phyloP scores from a whole-genome alignment of 345 rosid species.

The Acer campestre region DNA sequence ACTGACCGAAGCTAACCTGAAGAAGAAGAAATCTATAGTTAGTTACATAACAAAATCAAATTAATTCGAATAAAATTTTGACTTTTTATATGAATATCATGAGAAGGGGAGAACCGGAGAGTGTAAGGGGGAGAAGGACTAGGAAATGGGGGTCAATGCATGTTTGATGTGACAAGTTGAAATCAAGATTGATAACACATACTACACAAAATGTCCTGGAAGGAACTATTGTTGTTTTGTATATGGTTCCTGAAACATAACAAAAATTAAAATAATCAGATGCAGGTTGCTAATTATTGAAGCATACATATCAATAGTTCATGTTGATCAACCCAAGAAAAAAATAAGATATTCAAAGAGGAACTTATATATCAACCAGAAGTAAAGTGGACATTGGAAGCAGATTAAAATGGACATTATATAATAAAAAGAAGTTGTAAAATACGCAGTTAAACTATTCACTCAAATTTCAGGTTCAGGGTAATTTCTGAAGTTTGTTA shows the following conservation, averaged over 20 bases:
- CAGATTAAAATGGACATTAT: neutral
- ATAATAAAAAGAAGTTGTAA: neutral
- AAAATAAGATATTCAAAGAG: constrained; percentile 4
- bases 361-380: constrained; percentile 4
- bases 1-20: constrained; percentile 88
- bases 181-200: constrained; percentile 38
- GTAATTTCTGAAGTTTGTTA: neutral
- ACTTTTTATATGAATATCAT: neutral
- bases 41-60: constrained; percentile 19
- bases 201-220: constrained; percentile 91
- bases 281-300: neutral
- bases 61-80: neutral
- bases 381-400: neutral
- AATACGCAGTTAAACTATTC: neutral
- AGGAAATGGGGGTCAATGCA: neutral
- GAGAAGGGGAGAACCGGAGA: neutral
- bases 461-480: neutral
- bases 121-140: neutral
- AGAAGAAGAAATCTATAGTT: constrained; percentile 26
- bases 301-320: neutral
- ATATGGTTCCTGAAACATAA: constrained; percentile 83
- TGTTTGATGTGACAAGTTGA: constrained; percentile 1
- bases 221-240: constrained; percentile 80
- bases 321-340: neutral
- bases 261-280: constrained; percentile 24